A percentile compares a stretch with the other conserved stretches of the same genome.
phyloP scores from a whole-genome alignment of 306 rosid species.

The Glycine latifolia region DNA sequence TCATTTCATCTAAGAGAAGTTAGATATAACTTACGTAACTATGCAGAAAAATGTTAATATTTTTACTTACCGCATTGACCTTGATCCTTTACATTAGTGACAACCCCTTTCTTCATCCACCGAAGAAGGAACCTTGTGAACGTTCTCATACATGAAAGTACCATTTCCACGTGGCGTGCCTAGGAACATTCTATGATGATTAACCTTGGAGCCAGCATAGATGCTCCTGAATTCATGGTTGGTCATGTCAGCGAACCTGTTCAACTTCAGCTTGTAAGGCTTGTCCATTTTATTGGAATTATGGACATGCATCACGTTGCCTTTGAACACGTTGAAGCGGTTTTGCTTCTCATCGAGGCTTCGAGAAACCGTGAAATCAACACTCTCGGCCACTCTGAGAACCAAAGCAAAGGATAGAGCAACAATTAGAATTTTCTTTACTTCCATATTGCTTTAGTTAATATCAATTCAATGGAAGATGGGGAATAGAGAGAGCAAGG shows the following conservation, averaged over 20 bases:
- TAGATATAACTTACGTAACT: too few relatives aligned
- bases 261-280: constrained; percentile 66
- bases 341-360: constrained; percentile 52
- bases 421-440: constrained; percentile 44
- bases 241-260: constrained; percentile 65
- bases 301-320: constrained; percentile 59
- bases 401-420: constrained; percentile 47
- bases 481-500: constrained; percentile 30
- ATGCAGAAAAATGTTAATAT: not conserved
- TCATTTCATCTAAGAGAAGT: too few relatives aligned
- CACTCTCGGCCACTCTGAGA: constrained; percentile 28
- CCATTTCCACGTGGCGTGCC: constrained; percentile 46
- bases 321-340: constrained; percentile 65
- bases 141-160: constrained; percentile 53
- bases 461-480: too few relatives aligned
- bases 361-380: constrained; percentile 56
- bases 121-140: constrained; percentile 42
- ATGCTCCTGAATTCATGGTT: constrained; percentile 56
- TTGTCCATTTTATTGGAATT: constrained; percentile 55
- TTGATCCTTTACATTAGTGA: constrained; percentile 58
- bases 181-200: constrained; percentile 59
- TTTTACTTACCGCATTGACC: constrained; percentile 58
- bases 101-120: constrained; percentile 62
- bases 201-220: constrained; percentile 57
- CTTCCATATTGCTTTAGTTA: constrained; percentile 30